Conservation (phyloP, 768 basidiomycete species). For the Mycena maculata region DNA sequence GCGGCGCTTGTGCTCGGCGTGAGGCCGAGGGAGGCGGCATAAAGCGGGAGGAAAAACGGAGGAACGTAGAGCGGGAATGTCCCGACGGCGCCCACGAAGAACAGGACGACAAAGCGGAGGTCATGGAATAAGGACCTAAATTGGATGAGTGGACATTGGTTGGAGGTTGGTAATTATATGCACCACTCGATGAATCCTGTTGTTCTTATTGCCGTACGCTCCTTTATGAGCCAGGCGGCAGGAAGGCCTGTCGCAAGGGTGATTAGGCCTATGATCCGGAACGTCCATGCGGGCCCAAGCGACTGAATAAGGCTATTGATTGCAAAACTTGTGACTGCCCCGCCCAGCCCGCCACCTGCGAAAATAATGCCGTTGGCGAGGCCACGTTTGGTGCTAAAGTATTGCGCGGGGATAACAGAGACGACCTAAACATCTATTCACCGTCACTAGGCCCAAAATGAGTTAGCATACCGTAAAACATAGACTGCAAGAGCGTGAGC, state of each 20-base stretch:
- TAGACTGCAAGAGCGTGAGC: background rate
- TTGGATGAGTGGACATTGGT: background rate
- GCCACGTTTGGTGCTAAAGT: conserved; percentile 45
- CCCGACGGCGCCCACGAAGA: conserved; percentile 46
- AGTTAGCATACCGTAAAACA: conserved; percentile 39
- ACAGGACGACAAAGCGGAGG: conserved; percentile 38
- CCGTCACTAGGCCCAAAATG: background rate
- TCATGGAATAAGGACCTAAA: conserved; percentile 45
- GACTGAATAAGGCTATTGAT: conserved; percentile 42
- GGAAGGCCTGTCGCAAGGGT: conserved; percentile 42
- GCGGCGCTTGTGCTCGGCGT: conserved; percentile 38
- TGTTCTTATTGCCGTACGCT: conserved; percentile 38
- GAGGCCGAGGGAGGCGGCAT: conserved; percentile 43
- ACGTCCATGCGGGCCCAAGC: conserved; percentile 46
- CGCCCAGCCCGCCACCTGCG: conserved; percentile 40
- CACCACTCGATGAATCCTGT: conserved; percentile 34
- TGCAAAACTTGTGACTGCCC: conserved; percentile 42
- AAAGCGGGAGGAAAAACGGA: conserved; percentile 51
- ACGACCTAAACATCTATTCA: conserved; percentile 9
- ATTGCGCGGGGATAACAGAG: conserved; percentile 43
- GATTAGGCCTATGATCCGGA: conserved; percentile 44
- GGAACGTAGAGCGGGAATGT: conserved; percentile 52
- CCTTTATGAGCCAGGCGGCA: conserved; percentile 38
- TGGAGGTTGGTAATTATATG: no score
- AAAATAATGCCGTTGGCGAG: conserved; percentile 48